These are phyloP conservation scores for Candida sonorensis DNA, from an alignment of 805 yeast species.

Conservation along the genomic window DNA sequence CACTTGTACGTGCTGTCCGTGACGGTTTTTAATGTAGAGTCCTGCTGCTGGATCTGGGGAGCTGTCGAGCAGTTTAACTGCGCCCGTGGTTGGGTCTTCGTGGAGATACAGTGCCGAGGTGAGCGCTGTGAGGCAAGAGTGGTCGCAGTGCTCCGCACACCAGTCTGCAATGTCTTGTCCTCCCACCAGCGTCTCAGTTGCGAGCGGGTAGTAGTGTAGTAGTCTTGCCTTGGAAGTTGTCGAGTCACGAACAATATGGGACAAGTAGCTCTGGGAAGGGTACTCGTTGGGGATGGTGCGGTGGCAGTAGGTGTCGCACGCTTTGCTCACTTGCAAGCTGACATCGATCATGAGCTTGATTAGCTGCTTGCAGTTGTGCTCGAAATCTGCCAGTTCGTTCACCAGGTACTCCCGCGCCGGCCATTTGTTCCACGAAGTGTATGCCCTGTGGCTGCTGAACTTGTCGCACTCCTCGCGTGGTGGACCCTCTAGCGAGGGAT, in stretches of 20 bases:
- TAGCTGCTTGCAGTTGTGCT: conserved; percentile 30
- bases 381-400: conserved; percentile 28
- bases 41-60: conserved; percentile 44
- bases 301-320: conserved; percentile 41
- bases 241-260: conserved; percentile 39
- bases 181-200: conserved; percentile 3
- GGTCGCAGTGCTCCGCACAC: conserved; percentile 62
- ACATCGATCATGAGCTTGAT: conserved; percentile 41
- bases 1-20: conserved; percentile 40
- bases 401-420: conserved; percentile 30
- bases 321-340: conserved; percentile 43
- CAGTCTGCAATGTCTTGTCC: conserved; percentile 31
- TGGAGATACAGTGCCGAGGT: conserved; percentile 47
- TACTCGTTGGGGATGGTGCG: conserved; percentile 15
- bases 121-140: conserved; percentile 52
- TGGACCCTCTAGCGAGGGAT: conserved; percentile 41
- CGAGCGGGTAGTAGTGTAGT: conserved; percentile 44
- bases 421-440: conserved; percentile 48
- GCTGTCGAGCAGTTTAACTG: conserved; percentile 15
- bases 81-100: too few relatives aligned
- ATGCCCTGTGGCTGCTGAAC: conserved; percentile 33
- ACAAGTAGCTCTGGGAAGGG: too few relatives aligned
- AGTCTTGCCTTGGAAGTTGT: conserved; percentile 53
- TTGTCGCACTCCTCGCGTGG: conserved; percentile 24
- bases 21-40: conserved; percentile 41